Conservation (phyloP, 257 asterid species). For the Nemophila menziesii region DNA sequence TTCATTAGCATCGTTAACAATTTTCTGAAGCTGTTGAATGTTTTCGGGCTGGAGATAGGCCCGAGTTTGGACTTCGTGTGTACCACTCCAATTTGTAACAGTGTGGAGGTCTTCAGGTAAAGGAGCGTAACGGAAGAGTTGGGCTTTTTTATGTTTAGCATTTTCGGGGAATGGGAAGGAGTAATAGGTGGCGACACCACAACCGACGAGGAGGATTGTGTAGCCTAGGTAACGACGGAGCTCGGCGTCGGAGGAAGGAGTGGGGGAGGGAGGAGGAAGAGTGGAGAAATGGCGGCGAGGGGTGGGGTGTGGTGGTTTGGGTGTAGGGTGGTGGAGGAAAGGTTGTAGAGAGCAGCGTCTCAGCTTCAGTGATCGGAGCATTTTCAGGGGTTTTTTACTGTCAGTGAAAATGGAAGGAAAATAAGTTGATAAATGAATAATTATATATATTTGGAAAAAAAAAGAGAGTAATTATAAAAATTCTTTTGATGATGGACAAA, state of each 20-base stretch:
- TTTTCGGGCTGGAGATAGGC: slow-evolving; percentile 73
- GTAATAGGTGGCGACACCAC: slow-evolving; percentile 83
- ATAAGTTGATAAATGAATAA: no score
- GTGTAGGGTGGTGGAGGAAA: slow-evolving; percentile 18
- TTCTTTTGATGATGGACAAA: no score
- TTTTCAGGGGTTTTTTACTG: slow-evolving; percentile 16
- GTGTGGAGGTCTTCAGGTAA: slow-evolving; percentile 88
- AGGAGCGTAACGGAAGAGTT: slow-evolving; percentile 84
- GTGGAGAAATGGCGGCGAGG: slow-evolving; percentile 8
- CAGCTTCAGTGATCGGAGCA: slow-evolving; percentile 40
- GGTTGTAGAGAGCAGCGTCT: slow-evolving; percentile 38
- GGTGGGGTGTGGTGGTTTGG: slow-evolving; percentile 15
- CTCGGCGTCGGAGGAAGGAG: slow-evolving; percentile 60
- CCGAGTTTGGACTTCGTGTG: slow-evolving; percentile 91
- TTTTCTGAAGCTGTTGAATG: slow-evolving; percentile 37
- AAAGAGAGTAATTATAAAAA: no score
- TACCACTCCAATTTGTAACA: slow-evolving; percentile 93
- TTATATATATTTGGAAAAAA: no score
- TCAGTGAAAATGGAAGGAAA: no score
- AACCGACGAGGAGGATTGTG: slow-evolving; percentile 59
- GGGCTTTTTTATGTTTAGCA: slow-evolving; percentile 78
- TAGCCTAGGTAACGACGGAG: slow-evolving; percentile 80
- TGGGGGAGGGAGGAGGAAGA: slow-evolving; percentile 24
- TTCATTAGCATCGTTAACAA: slow-evolving; percentile 44
- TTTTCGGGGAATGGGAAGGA: slow-evolving; percentile 71